Evolutionary conservation across 768 basidiomycete genomes (phyloP), one percentile per base, ranked within the genome.

Genomic region (Amanita thiersii): DNA sequence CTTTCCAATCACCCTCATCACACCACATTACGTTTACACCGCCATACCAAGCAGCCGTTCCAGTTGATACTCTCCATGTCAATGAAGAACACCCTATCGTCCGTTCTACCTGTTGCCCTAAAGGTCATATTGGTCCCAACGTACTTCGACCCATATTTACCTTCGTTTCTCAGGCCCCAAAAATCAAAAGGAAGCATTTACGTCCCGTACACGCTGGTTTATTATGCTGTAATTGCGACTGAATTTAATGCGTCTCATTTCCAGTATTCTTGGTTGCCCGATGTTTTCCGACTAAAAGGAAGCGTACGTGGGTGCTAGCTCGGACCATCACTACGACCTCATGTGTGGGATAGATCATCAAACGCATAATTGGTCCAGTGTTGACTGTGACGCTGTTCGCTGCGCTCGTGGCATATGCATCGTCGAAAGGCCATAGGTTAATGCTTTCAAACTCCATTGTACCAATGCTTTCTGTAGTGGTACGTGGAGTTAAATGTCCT

Each of bases 191-290:
- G 46, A 68, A 65, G 47, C 52, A 73, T 47, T 45, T 80, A 42
- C 69, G 77, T 57, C 77, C 73, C 59, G 77, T 72, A 25, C 15
- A 31, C 29, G 2, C 30, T 30, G 37, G 15, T 38, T 15, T 19
- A 12, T 24, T 40, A 24, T n/a, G 33, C 24, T 35, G 7, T 12
- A 24, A 19, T 19, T 26, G 23, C 35, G 15, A 44, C 15, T 28
- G 21, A 32, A 17, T 34, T 39, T 40, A 26, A 17, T 14, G 26
- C 38, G 10, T 24, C 5, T 28, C 23, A 20, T 31, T 28, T 21
- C 12, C 39, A 87, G 85, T 89, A 87, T 56, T 86, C 86, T 11
- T 93, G 90, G 89, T 65, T 92, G 9, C 86, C 89, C 1, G 90
- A 92, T 59, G 86, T 92, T 14, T 66, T 92, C 32, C 76, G 89